phyloP scores from a whole-genome alignment of 169 alveolate genomes.

The Plasmodium chabaudi region DNA sequence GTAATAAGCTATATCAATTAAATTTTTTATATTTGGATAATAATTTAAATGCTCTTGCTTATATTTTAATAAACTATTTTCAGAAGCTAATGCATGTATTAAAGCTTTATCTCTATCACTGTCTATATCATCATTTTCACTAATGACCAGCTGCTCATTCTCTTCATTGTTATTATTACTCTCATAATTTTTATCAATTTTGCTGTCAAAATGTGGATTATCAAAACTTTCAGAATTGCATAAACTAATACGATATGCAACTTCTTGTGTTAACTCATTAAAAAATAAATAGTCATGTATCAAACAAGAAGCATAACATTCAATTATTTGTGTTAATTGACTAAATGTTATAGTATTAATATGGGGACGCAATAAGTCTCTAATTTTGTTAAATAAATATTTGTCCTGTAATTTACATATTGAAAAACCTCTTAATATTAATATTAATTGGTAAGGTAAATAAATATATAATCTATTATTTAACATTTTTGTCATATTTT shows the following conservation, averaged over 20 bases:
- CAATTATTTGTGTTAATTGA: slow-evolving; percentile 52
- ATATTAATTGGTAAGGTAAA: slow-evolving; percentile 83
- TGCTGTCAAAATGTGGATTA: not conserved
- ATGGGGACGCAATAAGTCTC: slow-evolving; percentile 66
- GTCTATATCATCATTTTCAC: slow-evolving; percentile 11
- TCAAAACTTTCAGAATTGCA: slow-evolving; percentile 10
- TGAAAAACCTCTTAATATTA: slow-evolving; percentile 81
- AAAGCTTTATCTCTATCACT: not conserved
- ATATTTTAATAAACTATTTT: slow-evolving; percentile 41
- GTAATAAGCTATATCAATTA: slow-evolving; percentile 72
- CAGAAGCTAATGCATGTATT: not conserved
- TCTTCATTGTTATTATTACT: slow-evolving; percentile 16
- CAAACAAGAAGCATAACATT: slow-evolving; percentile 71
- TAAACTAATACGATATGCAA: slow-evolving; percentile 24
- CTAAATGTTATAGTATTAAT: slow-evolving; percentile 64
- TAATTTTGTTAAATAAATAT: slow-evolving; percentile 77
- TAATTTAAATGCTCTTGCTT: slow-evolving; percentile 74
- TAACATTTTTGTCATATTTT: slow-evolving; percentile 78
- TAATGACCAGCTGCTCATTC: not conserved
- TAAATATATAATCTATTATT: slow-evolving; percentile 76
- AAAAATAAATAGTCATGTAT: slow-evolving; percentile 64
- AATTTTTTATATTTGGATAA: slow-evolving; percentile 29
- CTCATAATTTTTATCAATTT: not conserved
- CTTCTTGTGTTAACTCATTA: slow-evolving; percentile 21
- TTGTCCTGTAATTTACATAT: slow-evolving; percentile 82